phyloP scores from a whole-genome alignment of 225 moss, liverwort and hornwort genomes.

The Marchantia paleacea region DNA sequence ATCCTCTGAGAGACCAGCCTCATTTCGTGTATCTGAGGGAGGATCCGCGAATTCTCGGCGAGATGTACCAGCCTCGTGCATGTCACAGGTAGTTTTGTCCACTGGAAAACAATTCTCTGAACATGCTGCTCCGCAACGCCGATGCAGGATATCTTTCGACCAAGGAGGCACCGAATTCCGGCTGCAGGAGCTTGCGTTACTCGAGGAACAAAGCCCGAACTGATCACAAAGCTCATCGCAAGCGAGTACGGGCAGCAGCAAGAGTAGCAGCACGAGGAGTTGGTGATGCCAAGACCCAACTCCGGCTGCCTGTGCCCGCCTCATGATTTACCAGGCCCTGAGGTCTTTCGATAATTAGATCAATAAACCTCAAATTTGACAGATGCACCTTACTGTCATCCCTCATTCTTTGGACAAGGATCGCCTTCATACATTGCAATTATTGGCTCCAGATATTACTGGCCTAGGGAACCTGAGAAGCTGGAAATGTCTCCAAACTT shows the following conservation, averaged over 20 bases:
- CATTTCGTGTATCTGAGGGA: constrained; percentile 8
- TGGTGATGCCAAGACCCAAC: constrained; percentile 19
- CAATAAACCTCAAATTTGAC: constrained; percentile 13
- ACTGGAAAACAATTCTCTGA: background rate
- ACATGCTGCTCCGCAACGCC: background rate
- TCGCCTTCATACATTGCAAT: constrained; percentile 8
- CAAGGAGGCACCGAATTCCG: constrained; percentile 3
- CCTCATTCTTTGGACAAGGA: constrained; percentile 34
- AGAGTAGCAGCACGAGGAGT: constrained; percentile 24
- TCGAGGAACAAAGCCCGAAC: background rate
- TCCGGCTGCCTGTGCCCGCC: constrained; percentile 22
- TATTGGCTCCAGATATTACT: background rate
- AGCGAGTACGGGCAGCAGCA: constrained; percentile 34
- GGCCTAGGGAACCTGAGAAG: background rate
- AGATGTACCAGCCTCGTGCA: background rate
- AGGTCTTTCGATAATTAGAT: constrained; percentile 10
- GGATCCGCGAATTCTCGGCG: constrained; percentile 5
- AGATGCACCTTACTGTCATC: constrained; percentile 25
- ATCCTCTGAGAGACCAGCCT: constrained; percentile 18
- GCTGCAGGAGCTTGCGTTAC: constrained; percentile 19
- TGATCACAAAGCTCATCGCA: constrained; percentile 25
- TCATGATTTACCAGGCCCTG: constrained; percentile 37
- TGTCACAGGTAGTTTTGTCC: background rate
- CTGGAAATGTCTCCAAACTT: background rate
- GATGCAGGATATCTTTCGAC: background rate